Conservation (phyloP, 495 filamentous ascomycete species). For the Achaetomiella virescens region DNA sequence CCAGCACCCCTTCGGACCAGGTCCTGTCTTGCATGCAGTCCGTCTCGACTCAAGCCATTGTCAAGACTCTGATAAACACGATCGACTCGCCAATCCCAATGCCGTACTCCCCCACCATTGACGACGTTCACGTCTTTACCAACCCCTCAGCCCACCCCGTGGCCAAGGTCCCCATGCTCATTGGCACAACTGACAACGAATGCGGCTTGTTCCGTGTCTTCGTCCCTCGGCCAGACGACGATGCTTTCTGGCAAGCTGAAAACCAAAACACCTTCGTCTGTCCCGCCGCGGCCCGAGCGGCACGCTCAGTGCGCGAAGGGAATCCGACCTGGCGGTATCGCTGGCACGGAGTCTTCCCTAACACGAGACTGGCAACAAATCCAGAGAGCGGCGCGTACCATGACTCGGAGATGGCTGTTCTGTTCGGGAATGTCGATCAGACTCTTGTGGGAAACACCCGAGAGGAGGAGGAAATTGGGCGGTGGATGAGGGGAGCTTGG, state of each 20-base stretch:
- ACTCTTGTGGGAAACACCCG: not conserved
- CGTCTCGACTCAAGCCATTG: constrained; percentile 20
- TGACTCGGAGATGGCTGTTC: constrained; percentile 21
- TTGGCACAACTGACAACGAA: constrained; percentile 44
- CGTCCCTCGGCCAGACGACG: constrained; percentile 16
- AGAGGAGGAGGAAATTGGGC: constrained; percentile 28
- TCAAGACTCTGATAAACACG: constrained; percentile 20
- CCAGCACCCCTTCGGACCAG: constrained; percentile 18
- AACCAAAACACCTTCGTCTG: constrained; percentile 37
- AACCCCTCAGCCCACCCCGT: constrained; percentile 31
- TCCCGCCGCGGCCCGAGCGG: constrained; percentile 31
- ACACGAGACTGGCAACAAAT: constrained; percentile 35
- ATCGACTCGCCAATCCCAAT: not conserved
- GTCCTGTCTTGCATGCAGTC: constrained; percentile 35
- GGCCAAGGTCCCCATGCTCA: constrained; percentile 34
- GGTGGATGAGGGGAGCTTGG: constrained; percentile 42
- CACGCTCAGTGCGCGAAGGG: constrained; percentile 23
- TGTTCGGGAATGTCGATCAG: not conserved
- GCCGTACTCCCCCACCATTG: constrained; percentile 44
- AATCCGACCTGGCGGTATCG: constrained; percentile 47
- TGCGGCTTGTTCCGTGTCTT: constrained; percentile 32
- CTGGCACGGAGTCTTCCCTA: constrained; percentile 46
- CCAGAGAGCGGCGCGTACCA: constrained; percentile 45
- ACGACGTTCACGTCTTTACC: constrained; percentile 40
- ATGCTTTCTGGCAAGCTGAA: not conserved